phyloP scores from a whole-genome alignment of 225 moss, liverwort and hornwort genomes.

The Neckera pumila region DNA sequence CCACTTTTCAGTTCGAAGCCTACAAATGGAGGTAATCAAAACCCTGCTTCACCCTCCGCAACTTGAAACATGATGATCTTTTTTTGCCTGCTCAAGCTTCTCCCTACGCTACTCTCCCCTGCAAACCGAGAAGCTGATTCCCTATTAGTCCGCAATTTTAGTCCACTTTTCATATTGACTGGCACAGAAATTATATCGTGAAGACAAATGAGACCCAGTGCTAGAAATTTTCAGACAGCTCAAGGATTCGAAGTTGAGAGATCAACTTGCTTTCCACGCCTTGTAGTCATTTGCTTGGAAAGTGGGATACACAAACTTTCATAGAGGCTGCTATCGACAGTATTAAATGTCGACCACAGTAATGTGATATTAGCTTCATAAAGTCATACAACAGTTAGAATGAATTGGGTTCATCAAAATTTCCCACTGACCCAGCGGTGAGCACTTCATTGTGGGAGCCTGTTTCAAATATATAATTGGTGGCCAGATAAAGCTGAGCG shows the following conservation, averaged over 20 bases:
- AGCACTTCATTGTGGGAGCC: background rate
- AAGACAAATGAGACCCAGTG: background rate
- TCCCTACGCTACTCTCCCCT: background rate
- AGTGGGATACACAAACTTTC: background rate
- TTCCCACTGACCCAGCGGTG: background rate
- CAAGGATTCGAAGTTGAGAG: background rate
- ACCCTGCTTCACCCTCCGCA: background rate
- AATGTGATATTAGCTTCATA: background rate
- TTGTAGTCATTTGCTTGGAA: background rate
- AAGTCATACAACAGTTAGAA: background rate
- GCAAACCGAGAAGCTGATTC: background rate
- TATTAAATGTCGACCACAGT: background rate
- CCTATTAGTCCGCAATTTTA: background rate
- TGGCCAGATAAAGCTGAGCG: background rate
- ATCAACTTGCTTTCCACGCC: background rate
- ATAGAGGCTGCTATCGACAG: background rate
- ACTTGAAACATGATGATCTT: background rate
- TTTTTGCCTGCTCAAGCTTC: too few species aligned
- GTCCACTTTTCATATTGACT: background rate
- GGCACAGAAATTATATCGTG: background rate
- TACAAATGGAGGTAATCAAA: background rate
- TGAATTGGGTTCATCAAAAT: background rate
- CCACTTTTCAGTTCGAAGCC: background rate
- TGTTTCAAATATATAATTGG: background rate
- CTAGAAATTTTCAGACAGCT: background rate